Percentiles rank a stretch among this genome's conserved stretches.
Evolutionary conservation across 2,329 filamentous ascomycete species (phyloP).

Genomic region (Calcarisporium arbuscula): DNA sequence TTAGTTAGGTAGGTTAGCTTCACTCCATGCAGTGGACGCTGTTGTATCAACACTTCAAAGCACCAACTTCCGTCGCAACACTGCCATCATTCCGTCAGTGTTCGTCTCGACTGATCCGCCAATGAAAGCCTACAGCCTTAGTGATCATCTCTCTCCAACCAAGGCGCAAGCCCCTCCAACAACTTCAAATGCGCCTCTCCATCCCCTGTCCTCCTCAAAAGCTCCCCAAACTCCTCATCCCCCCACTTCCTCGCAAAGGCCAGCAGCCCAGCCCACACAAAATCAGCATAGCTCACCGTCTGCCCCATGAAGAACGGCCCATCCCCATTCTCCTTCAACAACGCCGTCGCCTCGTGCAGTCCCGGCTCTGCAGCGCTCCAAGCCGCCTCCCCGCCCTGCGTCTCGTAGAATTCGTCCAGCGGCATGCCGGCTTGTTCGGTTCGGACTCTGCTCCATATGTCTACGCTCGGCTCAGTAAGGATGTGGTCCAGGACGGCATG

Average conservation of each 20-base stretch:
- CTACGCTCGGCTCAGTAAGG: constrained; percentile 42
- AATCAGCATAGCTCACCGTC: constrained; percentile 49
- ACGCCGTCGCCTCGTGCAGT: constrained; percentile 29
- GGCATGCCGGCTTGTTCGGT: constrained; percentile 42
- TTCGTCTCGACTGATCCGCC: no score
- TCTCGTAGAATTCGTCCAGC: constrained; percentile 40
- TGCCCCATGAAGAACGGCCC: constrained; percentile 58
- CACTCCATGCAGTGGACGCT: no score
- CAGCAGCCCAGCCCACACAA: constrained; percentile 46
- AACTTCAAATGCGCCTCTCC: constrained; percentile 29
- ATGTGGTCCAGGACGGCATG: constrained; percentile 42
- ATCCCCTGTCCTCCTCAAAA: constrained; percentile 32
- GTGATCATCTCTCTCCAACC: constrained; percentile 32
- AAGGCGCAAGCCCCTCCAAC: constrained; percentile 33
- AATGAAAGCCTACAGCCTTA: constrained; percentile 11
- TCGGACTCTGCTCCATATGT: constrained; percentile 53
- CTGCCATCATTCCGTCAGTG: no score
- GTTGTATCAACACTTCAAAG: no score
- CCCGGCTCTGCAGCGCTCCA: constrained; percentile 38
- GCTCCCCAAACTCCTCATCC: constrained; percentile 24
- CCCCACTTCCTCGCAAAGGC: constrained; percentile 33
- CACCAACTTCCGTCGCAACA: no score
- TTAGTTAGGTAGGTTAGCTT: no score
- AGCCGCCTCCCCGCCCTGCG: constrained; percentile 40
- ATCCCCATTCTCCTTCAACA: constrained; percentile 47